A percentile compares a stretch with the other conserved stretches of the same genome.
These are phyloP conservation scores for Cyanodermella asteris DNA, from an alignment of 2,329 filamentous ascomycete genomes.

Conservation along the genomic window DNA sequence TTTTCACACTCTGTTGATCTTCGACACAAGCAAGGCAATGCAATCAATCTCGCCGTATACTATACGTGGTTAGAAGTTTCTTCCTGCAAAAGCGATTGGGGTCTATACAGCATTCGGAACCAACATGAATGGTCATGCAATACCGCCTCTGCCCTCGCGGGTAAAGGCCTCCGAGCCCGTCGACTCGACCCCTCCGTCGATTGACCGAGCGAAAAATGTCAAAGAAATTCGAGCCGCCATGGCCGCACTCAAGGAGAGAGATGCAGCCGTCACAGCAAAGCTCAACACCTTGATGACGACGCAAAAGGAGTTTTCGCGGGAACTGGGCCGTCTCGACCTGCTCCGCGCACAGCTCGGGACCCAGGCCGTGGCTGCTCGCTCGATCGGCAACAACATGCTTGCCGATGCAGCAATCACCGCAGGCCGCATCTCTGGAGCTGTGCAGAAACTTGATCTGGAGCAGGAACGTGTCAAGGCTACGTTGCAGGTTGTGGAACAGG, in stretches of 20 bases:
- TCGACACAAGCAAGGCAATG: too few relatives aligned
- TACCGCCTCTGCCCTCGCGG: too few relatives aligned
- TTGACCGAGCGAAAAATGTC: slow-evolving; percentile 52
- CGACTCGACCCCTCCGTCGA: too few relatives aligned
- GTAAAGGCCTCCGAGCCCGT: too few relatives aligned
- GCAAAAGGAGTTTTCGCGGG: slow-evolving; percentile 68
- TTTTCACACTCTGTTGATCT: too few relatives aligned
- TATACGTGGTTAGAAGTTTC: too few relatives aligned
- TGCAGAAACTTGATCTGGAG: slow-evolving; percentile 73
- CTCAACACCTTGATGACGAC: slow-evolving; percentile 60
- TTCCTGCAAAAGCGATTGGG: too few relatives aligned
- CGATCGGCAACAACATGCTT: slow-evolving; percentile 79
- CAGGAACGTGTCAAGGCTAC: slow-evolving; percentile 83
- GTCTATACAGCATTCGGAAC: too few relatives aligned
- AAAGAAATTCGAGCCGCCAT: slow-evolving; percentile 63
- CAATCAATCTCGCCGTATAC: too few relatives aligned
- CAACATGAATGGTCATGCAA: too few relatives aligned
- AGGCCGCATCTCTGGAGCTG: slow-evolving; percentile 61
- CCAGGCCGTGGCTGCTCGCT: slow-evolving; percentile 62
- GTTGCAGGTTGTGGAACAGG: slow-evolving; percentile 79
- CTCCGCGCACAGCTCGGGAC: slow-evolving; percentile 72
- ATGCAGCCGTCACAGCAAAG: slow-evolving; percentile 49
- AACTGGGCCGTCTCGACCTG: slow-evolving; percentile 70
- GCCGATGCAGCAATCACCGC: slow-evolving; percentile 69
- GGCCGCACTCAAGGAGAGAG: slow-evolving; percentile 50